Percentiles rank a stretch among this genome's conserved stretches.
These are phyloP conservation scores for Agarophyton chilense DNA, from an alignment of 23 red algal species.

Conservation along the genomic window DNA sequence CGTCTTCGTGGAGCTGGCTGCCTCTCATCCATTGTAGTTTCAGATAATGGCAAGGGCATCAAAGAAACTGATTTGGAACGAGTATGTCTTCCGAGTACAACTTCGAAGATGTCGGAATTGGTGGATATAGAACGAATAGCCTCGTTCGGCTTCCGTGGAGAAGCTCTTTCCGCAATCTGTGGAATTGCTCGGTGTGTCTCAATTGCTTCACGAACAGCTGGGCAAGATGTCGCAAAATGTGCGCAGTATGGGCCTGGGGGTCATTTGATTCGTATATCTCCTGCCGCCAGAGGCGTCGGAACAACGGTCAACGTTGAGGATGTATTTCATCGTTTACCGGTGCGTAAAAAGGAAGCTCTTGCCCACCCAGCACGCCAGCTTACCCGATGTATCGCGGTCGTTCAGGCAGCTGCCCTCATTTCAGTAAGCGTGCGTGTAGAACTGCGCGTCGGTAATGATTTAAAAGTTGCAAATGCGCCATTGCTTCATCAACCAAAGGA, in stretches of 20 bases:
- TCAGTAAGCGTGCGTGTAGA: conserved; percentile 59
- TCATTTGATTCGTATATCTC: not conserved
- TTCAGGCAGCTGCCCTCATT: conserved; percentile 76
- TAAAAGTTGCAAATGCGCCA: conserved; percentile 37
- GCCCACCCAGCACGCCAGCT: conserved; percentile 60
- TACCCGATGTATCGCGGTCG: conserved; percentile 49
- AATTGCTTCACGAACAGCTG: conserved; percentile 53
- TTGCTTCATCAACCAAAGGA: not conserved
- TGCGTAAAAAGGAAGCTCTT: conserved; percentile 68
- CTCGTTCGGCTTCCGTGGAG: conserved; percentile 92
- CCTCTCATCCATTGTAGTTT: conserved; percentile 77
- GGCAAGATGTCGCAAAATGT: conserved; percentile 16
- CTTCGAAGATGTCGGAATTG: conserved; percentile 74
- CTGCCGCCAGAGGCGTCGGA: conserved; percentile 58
- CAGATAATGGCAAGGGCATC: conserved; percentile 89
- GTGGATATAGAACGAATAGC: conserved; percentile 57
- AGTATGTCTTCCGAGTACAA: conserved; percentile 65
- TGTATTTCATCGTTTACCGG: conserved; percentile 81
- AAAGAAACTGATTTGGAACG: conserved; percentile 25
- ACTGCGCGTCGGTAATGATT: conserved; percentile 59
- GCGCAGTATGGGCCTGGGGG: conserved; percentile 57
- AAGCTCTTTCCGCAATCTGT: conserved; percentile 86
- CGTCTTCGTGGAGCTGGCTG: conserved; percentile 55
- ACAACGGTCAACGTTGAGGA: conserved; percentile 75
- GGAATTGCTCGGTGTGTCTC: conserved; percentile 43